Conservation (phyloP, 352 stramenopile species). For the Phytophthora hybrid region DNA sequence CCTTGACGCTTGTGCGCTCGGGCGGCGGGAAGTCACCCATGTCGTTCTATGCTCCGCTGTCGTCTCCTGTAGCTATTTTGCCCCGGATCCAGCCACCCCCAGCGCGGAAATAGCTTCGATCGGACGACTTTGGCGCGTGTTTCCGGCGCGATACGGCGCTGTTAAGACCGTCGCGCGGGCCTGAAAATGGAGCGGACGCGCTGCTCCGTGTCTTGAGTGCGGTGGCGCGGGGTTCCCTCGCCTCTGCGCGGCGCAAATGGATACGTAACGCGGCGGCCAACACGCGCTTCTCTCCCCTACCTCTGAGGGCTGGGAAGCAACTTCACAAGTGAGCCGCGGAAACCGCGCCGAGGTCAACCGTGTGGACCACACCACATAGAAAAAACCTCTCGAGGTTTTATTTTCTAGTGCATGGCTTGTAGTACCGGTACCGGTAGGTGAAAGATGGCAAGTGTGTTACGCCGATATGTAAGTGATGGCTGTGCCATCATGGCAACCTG, state of each 20-base stretch:
- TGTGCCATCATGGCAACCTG: not conserved
- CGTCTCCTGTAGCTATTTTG: conserved; percentile 28
- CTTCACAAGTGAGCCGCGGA: conserved; percentile 35
- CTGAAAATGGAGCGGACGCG: conserved; percentile 1
- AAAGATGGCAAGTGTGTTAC: too few relatives aligned
- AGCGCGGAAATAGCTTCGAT: conserved; percentile 32
- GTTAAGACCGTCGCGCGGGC: conserved; percentile 2
- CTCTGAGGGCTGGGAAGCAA: conserved; percentile 38
- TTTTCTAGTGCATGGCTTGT: too few relatives aligned
- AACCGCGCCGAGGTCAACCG: not conserved
- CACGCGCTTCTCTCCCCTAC: conserved; percentile 33
- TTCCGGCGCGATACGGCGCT: conserved; percentile 13
- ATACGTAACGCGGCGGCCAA: conserved; percentile 13
- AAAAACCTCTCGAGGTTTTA: conserved; percentile 23
- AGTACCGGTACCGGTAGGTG: too few relatives aligned
- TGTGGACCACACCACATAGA: not conserved
- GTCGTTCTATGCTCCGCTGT: not conserved
- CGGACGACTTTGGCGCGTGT: conserved; percentile 20
- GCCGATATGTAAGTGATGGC: not conserved
- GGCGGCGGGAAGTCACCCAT: conserved; percentile 83
- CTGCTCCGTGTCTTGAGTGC: conserved; percentile 7
- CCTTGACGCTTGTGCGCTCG: conserved; percentile 66
- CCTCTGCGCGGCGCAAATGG: conserved; percentile 17
- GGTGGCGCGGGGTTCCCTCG: conserved; percentile 7
- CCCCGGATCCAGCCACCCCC: conserved; percentile 15